Conservation (phyloP, 148 eudicot genomes). For the Dianthus caryophyllus region DNA sequence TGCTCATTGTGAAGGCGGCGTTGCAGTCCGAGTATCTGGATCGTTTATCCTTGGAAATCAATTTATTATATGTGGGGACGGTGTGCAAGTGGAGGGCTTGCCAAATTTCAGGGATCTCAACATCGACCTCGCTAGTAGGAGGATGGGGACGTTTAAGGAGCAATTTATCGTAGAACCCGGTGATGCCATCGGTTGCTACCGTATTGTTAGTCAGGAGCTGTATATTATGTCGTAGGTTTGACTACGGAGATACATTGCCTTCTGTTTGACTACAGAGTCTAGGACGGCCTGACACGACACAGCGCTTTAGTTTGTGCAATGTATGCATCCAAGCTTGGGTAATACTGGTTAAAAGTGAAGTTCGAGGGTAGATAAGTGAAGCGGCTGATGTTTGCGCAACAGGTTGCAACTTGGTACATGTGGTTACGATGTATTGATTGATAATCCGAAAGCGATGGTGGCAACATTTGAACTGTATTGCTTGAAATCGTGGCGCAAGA, state of each 20-base stretch:
- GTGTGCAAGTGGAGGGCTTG: conserved; percentile 79
- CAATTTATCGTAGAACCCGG: conserved; percentile 75
- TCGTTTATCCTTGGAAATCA: conserved; percentile 83
- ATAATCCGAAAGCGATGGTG: too few relatives aligned
- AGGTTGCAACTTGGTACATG: too few relatives aligned
- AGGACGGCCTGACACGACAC: too few relatives aligned
- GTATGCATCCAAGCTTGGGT: neutral
- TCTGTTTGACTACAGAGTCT: too few relatives aligned
- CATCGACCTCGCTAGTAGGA: conserved; percentile 53
- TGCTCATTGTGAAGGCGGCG: conserved; percentile 65
- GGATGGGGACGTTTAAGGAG: conserved; percentile 77
- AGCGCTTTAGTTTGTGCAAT: too few relatives aligned
- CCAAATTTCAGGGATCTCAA: conserved; percentile 81
- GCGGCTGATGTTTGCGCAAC: neutral
- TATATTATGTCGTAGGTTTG: conserved; percentile 40
- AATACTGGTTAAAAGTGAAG: neutral
- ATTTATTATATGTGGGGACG: conserved; percentile 89
- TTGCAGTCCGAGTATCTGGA: conserved; percentile 82
- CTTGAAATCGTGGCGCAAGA: too few relatives aligned
- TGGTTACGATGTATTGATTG: too few relatives aligned
- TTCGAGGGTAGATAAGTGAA: neutral
- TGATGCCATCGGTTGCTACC: conserved; percentile 60
- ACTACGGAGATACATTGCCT: neutral
- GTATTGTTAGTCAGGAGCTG: conserved; percentile 70
- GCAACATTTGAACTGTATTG: too few relatives aligned